A percentile compares a stretch with the other conserved stretches of the same genome.
These are phyloP conservation scores for Eucalyptus melliodora DNA, from an alignment of 345 rosid species.

Conservation along the genomic window DNA sequence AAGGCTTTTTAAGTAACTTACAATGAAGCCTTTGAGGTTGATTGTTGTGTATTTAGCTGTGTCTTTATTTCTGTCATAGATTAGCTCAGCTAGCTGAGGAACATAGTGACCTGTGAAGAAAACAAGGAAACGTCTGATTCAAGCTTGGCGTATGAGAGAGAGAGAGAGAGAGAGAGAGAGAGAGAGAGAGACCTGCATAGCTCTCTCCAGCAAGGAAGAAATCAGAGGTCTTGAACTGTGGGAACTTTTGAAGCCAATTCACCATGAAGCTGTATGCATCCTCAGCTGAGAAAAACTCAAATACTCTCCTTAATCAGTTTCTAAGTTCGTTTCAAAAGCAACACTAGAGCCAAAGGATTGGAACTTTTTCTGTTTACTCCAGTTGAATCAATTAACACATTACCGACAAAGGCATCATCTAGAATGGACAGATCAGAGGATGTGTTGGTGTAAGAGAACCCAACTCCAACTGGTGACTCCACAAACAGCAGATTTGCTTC, in stretches of 20 bases:
- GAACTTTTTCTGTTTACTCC: neutral
- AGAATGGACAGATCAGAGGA: constrained; percentile 31
- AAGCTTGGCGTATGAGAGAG: neutral
- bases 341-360: neutral
- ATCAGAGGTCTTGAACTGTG: constrained; percentile 13
- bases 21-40: constrained; percentile 20
- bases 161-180: neutral
- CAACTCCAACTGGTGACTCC: constrained; percentile 63
- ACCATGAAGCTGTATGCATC: constrained; percentile 14
- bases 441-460: constrained; percentile 60
- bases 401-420: constrained; percentile 49
- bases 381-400: neutral
- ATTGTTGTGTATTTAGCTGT: constrained; percentile 9
- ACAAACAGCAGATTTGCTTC: constrained; percentile 54
- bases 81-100: constrained; percentile 54
- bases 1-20: neutral
- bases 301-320: neutral
- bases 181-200: constrained; percentile 5
- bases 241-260: constrained; percentile 24
- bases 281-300: constrained; percentile 1
- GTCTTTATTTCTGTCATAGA: constrained; percentile 35
- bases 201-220: constrained; percentile 30
- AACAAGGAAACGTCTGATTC: neutral
- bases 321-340: neutral
- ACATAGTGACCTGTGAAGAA: constrained; percentile 37